Evolutionary conservation across 208 protist species (phyloP).

Genomic region (Crithidia expoeki): DNA sequence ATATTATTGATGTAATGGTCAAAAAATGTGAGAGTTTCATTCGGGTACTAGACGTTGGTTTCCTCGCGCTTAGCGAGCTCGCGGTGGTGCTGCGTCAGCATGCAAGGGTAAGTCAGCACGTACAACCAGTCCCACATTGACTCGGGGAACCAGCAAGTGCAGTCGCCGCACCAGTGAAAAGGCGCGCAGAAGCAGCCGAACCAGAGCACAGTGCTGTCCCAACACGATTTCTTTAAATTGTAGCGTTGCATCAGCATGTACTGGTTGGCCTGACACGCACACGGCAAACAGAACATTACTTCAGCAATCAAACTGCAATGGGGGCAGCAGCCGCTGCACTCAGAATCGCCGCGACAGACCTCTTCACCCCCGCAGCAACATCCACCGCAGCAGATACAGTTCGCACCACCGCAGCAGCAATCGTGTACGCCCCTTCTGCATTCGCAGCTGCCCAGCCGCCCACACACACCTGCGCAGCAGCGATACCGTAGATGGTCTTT

Average conservation of each 20-base stretch:
- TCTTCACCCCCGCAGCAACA: neutral
- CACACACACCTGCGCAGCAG: conserved; percentile 68
- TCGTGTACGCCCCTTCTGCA: conserved; percentile 22
- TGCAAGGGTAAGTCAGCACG: conserved; percentile 58
- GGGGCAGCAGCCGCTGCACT: conserved; percentile 35
- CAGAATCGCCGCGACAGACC: neutral
- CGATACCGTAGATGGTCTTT: conserved; percentile 55
- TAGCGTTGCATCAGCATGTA: conserved; percentile 77
- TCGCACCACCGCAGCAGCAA: neutral
- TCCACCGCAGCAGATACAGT: neutral
- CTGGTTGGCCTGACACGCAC: conserved; percentile 64
- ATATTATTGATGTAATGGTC: too few relatives aligned
- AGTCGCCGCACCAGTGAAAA: conserved; percentile 17
- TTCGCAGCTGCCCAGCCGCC: conserved; percentile 25
- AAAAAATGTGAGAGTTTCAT: too few relatives aligned
- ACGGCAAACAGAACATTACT: conserved; percentile 43
- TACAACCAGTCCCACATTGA: conserved; percentile 40
- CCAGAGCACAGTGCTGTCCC: conserved; percentile 51
- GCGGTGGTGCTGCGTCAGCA: conserved; percentile 65
- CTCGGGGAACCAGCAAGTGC: conserved; percentile 21
- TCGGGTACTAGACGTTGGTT: too few relatives aligned
- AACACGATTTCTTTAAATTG: conserved; percentile 52
- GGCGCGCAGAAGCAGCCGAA: conserved; percentile 33
- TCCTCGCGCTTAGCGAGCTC: conserved; percentile 56
- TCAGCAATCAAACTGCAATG: conserved; percentile 57